Base-by-base conservation (phyloP, 2,329 filamentous ascomycete species). In the Nothomitra cinnamomea region DNA sequence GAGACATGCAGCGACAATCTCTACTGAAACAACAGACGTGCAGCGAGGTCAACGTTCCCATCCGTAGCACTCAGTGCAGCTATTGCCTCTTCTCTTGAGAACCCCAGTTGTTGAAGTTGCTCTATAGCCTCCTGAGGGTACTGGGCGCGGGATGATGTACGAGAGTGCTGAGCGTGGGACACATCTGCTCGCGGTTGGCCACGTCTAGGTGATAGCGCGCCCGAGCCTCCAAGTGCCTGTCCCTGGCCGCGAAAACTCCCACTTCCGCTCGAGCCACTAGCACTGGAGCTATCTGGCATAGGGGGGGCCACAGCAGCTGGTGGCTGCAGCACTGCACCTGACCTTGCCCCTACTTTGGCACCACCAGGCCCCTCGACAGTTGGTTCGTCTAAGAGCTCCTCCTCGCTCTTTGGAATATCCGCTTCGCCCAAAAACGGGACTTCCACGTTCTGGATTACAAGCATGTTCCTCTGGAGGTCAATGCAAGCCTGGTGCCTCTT, bases 401-500 rank as follows among this genome's bases (percentile, higher is more conserved):
- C 82, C 36, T 76, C 68, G 48, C 83, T 78, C 66, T 84, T 94
- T n/a, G 92, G 92, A 52, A 96, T 94, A 59, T 98, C 90, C 2
- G 85, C 84, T 68, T 96, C 92, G 48, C 87, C 85, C 12, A 98
- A 72, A 67, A 98, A 98, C 0, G 85, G 79, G 4, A 98, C 85
- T 60, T 92, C 85, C 59, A 88, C 82, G 54, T 83, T 86, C 62
- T 92, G 85, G 60, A 98, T 95, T 57, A 94, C 77, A 17, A 98
- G 78, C 58, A 82, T 85, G 62, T 92, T 87, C 62, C 83, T 83
- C 58, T 80, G 77, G 12, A 98, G 76, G 65, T 98, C 92, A 62
- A 98, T 90, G 61, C 78, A 85, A 36, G 90, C 92, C 68, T 95
- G 90, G 68, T 96, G 89, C 40, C 92, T 80, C 70, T 94, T 95